These are phyloP conservation scores for Yamadazyma kitorensis DNA, from an alignment of 805 yeast genomes.

Conservation along the genomic window DNA sequence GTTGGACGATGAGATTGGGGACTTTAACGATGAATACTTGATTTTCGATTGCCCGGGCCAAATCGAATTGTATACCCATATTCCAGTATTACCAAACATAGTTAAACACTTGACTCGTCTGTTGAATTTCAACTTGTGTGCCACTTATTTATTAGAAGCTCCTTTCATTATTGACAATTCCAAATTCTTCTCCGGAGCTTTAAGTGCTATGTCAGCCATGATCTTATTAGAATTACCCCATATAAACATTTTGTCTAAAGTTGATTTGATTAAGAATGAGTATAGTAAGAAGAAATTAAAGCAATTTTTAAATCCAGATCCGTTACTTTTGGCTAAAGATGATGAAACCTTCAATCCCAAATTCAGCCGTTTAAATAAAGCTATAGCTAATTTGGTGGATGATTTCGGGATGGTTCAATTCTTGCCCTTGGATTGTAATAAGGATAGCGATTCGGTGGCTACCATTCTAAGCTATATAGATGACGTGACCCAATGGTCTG, in stretches of 20 bases:
- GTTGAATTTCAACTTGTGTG: conserved; percentile 85
- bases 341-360: conserved; percentile 47
- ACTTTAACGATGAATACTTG: conserved; percentile 87
- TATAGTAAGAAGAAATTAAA: conserved; percentile 74
- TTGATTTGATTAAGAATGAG: conserved; percentile 81
- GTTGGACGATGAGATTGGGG: conserved; percentile 97
- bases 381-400: conserved; percentile 88
- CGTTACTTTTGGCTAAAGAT: conserved; percentile 60
- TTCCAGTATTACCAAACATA: conserved; percentile 87
- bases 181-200: conserved; percentile 92
- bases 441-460: conserved; percentile 70
- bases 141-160: conserved; percentile 88
- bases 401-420: conserved; percentile 99
- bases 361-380: conserved; percentile 67
- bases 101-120: conserved; percentile 79
- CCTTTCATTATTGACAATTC: conserved; percentile 88
- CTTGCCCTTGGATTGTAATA: conserved; percentile 73
- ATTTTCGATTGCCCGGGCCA: conserved; percentile 96
- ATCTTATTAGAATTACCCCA: conserved; percentile 92
- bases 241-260: conserved; percentile 81
- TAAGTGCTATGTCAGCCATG: conserved; percentile 99
- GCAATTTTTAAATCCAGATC: conserved; percentile 88
- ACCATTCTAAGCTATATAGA: conserved; percentile 89
- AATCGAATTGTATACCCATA: conserved; percentile 90
- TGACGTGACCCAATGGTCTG: conserved; percentile 98